These are phyloP conservation scores for Cucurbita argyrosperma DNA, from an alignment of 306 rosid species.

Conservation along the genomic window DNA sequence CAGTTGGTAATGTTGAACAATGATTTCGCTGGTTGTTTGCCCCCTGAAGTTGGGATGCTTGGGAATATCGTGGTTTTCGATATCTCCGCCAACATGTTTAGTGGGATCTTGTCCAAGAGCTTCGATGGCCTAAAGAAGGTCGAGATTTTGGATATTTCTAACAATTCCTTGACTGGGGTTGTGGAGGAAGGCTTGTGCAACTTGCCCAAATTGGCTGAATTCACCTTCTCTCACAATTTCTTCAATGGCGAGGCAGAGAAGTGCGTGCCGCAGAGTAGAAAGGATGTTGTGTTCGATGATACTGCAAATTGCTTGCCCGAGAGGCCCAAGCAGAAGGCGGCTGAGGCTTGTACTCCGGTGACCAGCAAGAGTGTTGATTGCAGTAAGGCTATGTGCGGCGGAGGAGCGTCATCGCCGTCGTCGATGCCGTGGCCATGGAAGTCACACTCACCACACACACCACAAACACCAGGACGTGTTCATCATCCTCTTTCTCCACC, in stretches of 20 bases:
- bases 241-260: constrained; percentile 43
- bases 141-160: constrained; percentile 23
- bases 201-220: constrained; percentile 33
- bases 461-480: no score
- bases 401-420: not conserved
- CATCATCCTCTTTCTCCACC: constrained; percentile 10
- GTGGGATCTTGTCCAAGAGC: constrained; percentile 37
- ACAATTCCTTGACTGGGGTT: constrained; percentile 50
- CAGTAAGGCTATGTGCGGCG: constrained; percentile 47
- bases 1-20: constrained; percentile 44
- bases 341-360: constrained; percentile 20
- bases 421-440: no score
- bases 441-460: no score
- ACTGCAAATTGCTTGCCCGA: constrained; percentile 37
- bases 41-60: constrained; percentile 42
- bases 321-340: constrained; percentile 39
- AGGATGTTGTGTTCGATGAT: constrained; percentile 23
- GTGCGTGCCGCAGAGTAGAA: constrained; percentile 24
- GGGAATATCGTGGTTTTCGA: constrained; percentile 25
- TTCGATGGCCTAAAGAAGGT: constrained; percentile 14
- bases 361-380: constrained; percentile 57
- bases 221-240: constrained; percentile 44
- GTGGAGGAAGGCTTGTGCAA: constrained; percentile 31
- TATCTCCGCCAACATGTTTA: constrained; percentile 26
- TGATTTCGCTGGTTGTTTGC: constrained; percentile 45